These are phyloP conservation scores for Keithomyces neogunnii DNA, from an alignment of 2,329 filamentous ascomycete species.

Conservation along the genomic window DNA sequence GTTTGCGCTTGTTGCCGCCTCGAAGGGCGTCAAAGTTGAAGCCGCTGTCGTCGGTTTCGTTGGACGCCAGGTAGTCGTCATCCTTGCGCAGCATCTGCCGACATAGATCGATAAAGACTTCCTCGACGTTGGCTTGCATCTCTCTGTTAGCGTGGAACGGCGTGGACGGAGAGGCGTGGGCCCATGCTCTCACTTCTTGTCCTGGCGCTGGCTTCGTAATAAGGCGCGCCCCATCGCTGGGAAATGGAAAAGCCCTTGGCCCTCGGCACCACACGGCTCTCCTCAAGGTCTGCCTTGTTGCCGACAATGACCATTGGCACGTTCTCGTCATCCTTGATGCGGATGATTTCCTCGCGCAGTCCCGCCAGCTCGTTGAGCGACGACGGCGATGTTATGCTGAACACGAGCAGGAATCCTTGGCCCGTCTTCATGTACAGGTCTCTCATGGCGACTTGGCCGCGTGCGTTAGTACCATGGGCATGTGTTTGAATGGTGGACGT, in stretches of 20 bases:
- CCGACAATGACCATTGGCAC: conserved; percentile 85
- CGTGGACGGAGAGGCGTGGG: background rate
- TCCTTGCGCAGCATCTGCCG: conserved; percentile 75
- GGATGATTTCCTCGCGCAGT: conserved; percentile 80
- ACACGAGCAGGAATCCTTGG: conserved; percentile 85
- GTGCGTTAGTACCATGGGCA: conserved; percentile 23
- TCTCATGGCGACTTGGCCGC: conserved; percentile 49
- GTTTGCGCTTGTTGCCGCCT: conserved; percentile 18
- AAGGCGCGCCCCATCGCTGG: conserved; percentile 82
- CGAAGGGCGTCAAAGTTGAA: conserved; percentile 31
- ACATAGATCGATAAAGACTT: conserved; percentile 79
- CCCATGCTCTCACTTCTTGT: conserved; percentile 48
- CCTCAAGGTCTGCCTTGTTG: conserved; percentile 86
- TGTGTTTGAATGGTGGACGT: background rate
- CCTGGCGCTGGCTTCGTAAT: conserved; percentile 83
- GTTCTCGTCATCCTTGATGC: conserved; percentile 81
- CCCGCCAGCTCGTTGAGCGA: conserved; percentile 76
- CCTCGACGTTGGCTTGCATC: conserved; percentile 67
- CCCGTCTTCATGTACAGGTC: conserved; percentile 91
- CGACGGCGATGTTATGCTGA: conserved; percentile 78
- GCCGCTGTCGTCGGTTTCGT: conserved; percentile 27
- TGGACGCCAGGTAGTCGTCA: conserved; percentile 31
- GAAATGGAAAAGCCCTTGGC: conserved; percentile 75
- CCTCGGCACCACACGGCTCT: conserved; percentile 70
- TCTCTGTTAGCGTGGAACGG: background rate